A percentile compares a stretch with the other conserved stretches of the same genome.
Evolutionary conservation across 805 yeast species (phyloP).

Genomic region (Saturnispora kantuleensis): DNA sequence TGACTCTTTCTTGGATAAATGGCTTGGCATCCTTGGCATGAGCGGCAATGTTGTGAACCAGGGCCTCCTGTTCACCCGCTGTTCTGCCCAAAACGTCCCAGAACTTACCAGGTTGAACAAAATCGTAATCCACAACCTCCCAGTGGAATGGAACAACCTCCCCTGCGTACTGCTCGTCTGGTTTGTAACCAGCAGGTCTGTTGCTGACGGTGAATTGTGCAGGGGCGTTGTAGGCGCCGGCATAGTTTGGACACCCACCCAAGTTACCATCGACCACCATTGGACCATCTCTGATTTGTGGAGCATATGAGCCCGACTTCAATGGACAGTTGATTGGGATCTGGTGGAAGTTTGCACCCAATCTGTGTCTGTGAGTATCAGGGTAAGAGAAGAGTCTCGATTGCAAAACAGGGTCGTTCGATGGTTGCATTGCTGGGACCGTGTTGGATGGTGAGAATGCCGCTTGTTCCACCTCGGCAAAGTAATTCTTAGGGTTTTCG

Average conservation of each 20-base stretch:
- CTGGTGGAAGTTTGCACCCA: slow-evolving; percentile 68
- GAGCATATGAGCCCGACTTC: slow-evolving; percentile 45
- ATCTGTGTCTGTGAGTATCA: slow-evolving; percentile 77
- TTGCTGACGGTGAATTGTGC: slow-evolving; percentile 33
- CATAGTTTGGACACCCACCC: slow-evolving; percentile 70
- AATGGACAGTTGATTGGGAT: slow-evolving; percentile 87
- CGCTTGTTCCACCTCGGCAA: slow-evolving; percentile 80
- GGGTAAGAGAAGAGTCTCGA: slow-evolving; percentile 75
- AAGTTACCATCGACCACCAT: slow-evolving; percentile 62
- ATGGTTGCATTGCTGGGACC: slow-evolving; percentile 75
- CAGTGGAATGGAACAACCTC: slow-evolving; percentile 69
- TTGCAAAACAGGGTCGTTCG: slow-evolving; percentile 79
- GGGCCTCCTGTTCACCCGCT: slow-evolving; percentile 73
- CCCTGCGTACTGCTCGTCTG: slow-evolving; percentile 26
- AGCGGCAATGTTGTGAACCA: slow-evolving; percentile 75
- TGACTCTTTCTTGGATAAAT: slow-evolving; percentile 67
- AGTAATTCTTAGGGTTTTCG: slow-evolving; percentile 78
- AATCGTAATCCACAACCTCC: slow-evolving; percentile 64
- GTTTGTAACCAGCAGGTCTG: slow-evolving; percentile 23
- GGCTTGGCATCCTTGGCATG: slow-evolving; percentile 65
- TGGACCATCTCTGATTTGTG: slow-evolving; percentile 77
- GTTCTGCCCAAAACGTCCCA: slow-evolving; percentile 71
- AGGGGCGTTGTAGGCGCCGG: slow-evolving; percentile 44
- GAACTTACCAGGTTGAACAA: slow-evolving; percentile 62
- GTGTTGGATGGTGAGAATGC: slow-evolving; percentile 81